phyloP scores from a whole-genome alignment of 371 early-diverging fungal species.

The Mucor plumbeus region DNA sequence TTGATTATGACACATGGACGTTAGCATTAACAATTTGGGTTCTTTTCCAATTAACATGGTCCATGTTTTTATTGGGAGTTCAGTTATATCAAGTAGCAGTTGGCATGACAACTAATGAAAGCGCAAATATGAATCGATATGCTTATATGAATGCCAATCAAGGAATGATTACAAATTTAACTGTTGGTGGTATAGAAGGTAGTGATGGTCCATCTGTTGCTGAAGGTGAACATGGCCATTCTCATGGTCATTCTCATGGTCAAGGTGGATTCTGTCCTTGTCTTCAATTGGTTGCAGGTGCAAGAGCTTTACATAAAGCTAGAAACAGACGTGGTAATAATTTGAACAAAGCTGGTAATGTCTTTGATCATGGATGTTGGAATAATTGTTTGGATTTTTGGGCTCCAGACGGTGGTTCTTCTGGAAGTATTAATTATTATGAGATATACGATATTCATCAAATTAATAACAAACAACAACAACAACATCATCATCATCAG shows the following conservation, averaged over 20 bases:
- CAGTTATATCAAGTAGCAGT: slow-evolving; percentile 83
- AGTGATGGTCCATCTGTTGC: slow-evolving; percentile 41
- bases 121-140: slow-evolving; percentile 72
- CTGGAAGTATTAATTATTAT: slow-evolving; percentile 65
- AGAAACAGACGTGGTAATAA: slow-evolving; percentile 28
- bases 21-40: slow-evolving; percentile 74
- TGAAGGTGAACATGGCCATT: slow-evolving; percentile 14
- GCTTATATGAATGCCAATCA: slow-evolving; percentile 51
- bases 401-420: slow-evolving; percentile 61
- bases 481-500: neutral
- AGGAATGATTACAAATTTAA: slow-evolving; percentile 37
- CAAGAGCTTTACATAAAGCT: slow-evolving; percentile 44
- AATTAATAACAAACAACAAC: slow-evolving; percentile 14
- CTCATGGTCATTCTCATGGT: slow-evolving; percentile 24
- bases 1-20: slow-evolving; percentile 78
- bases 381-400: slow-evolving; percentile 87
- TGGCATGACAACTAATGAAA: slow-evolving; percentile 91
- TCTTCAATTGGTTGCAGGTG: slow-evolving; percentile 54
- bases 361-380: slow-evolving; percentile 75
- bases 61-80: slow-evolving; percentile 69
- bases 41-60: slow-evolving; percentile 81
- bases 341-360: slow-evolving; percentile 39
- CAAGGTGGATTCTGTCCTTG: slow-evolving; percentile 46
- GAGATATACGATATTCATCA: slow-evolving; percentile 55
- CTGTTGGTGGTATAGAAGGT: slow-evolving; percentile 47